phyloP scores from a whole-genome alignment of 2,329 filamentous ascomycete species.

The Colletotrichum sidae region DNA sequence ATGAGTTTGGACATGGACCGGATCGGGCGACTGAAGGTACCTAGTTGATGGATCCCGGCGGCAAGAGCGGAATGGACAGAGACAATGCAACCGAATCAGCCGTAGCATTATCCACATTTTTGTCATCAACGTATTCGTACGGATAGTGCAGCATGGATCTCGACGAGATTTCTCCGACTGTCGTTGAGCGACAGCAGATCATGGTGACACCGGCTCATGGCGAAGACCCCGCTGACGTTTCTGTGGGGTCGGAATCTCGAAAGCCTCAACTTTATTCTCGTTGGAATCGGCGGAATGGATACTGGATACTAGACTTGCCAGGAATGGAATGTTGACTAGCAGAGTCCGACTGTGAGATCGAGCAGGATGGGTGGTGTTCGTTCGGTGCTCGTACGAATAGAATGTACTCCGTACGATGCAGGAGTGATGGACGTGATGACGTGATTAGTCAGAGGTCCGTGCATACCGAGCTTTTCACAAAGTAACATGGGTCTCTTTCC shows the following conservation, averaged over 20 bases:
- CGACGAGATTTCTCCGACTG: conserved; percentile 22
- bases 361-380: conserved; percentile 3
- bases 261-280: conserved; percentile 5
- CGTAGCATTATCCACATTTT: neutral
- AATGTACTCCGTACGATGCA: no score
- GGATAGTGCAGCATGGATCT: no score
- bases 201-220: no score
- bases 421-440: conserved; percentile 8
- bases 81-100: neutral
- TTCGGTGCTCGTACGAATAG: no score
- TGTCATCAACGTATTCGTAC: neutral
- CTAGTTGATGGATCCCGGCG: neutral
- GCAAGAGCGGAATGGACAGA: conserved; percentile 7
- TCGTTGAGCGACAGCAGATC: neutral
- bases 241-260: conserved; percentile 1
- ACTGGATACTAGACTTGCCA: no score
- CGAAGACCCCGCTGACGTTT: neutral
- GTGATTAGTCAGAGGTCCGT: conserved; percentile 12
- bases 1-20: neutral
- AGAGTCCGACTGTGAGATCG: conserved; percentile 5
- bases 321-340: no score
- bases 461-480: neutral
- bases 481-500: no score
- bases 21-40: neutral
- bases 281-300: no score